Conservation (phyloP, 23 red algal genomes). For the Gracilariopsis chorda region DNA sequence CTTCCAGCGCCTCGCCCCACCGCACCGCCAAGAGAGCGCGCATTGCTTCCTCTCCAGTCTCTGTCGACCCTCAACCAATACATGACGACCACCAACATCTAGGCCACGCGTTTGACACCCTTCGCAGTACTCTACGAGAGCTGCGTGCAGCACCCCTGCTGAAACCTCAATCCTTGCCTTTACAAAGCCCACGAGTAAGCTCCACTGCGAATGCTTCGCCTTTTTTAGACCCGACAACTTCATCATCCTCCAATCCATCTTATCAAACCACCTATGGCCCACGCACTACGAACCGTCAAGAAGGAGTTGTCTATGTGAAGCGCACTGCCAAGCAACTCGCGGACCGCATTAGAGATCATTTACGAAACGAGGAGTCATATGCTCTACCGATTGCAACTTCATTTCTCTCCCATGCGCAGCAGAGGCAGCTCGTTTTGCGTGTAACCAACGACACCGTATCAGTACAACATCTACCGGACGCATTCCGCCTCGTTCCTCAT, state of each 20-base stretch:
- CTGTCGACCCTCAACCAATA: neutral
- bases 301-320: conserved; percentile 3
- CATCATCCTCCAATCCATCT: neutral
- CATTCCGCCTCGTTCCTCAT: conserved; percentile 36
- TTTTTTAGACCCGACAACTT: neutral
- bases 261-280: neutral
- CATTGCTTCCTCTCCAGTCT: neutral
- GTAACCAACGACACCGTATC: neutral
- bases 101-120: neutral
- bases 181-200: neutral
- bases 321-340: neutral
- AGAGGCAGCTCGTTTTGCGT: conserved; percentile 10
- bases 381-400: neutral
- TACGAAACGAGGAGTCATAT: conserved; percentile 2
- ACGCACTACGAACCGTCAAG: neutral
- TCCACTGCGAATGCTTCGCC: neutral
- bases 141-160: neutral
- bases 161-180: neutral
- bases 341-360: neutral
- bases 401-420: neutral
- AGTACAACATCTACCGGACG: neutral
- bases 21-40: neutral
- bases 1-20: neutral
- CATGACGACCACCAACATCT: neutral
- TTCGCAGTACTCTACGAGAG: neutral